Conservation (phyloP, 139 green algal species). For the Coelastrella sp. region DNA sequence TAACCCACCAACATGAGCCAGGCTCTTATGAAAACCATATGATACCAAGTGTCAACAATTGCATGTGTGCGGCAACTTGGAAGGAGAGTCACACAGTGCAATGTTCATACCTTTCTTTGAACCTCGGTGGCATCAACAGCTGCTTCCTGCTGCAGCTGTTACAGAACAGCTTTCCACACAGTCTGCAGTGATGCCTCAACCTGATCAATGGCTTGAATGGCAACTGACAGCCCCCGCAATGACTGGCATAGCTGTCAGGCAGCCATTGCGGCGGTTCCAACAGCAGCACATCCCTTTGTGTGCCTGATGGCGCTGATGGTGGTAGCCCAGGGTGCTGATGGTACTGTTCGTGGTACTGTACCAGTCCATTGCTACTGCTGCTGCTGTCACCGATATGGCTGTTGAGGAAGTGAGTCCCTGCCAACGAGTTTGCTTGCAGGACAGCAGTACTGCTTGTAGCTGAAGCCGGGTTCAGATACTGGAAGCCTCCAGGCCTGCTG, state of each 20-base stretch:
- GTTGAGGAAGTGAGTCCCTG: neutral
- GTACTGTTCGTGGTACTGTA: neutral
- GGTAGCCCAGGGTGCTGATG: constrained; percentile 2
- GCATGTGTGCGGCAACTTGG: too few species aligned
- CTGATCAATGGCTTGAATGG: constrained; percentile 73
- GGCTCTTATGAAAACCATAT: too few species aligned
- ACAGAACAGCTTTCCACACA: constrained; percentile 86
- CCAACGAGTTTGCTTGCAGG: neutral
- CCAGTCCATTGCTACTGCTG: constrained; percentile 6
- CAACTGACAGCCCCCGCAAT: constrained; percentile 33
- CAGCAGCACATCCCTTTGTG: constrained; percentile 63
- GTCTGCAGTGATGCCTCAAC: constrained; percentile 80
- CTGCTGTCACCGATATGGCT: neutral
- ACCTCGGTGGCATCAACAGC: constrained; percentile 85
- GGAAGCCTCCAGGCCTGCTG: neutral
- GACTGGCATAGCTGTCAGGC: constrained; percentile 69
- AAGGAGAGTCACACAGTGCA: neutral
- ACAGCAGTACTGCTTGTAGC: neutral
- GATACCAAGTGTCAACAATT: too few species aligned
- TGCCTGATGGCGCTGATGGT: constrained; percentile 33
- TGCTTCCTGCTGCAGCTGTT: constrained; percentile 65
- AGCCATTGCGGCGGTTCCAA: constrained; percentile 81
- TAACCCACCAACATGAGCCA: too few species aligned
- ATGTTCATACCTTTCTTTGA: constrained; percentile 54
- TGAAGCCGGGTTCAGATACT: neutral